Base-by-base conservation (phyloP, 2,329 filamentous ascomycete species). In the Raffaelea albimanens region DNA sequence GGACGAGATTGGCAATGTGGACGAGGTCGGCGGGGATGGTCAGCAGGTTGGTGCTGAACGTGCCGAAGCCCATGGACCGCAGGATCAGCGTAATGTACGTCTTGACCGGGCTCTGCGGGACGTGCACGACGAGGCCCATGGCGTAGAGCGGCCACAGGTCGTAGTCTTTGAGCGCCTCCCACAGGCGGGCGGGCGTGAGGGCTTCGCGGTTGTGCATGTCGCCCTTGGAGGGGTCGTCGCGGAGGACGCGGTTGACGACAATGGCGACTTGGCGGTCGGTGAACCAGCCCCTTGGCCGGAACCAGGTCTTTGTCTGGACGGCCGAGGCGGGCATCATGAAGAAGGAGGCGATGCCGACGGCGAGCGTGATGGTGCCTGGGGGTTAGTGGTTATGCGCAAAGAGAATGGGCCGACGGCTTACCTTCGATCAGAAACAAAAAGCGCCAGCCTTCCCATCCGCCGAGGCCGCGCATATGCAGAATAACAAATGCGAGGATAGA, bases 31-130 rank as follows among this genome's bases (percentile, higher is more conserved):
- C 42, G 8, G 48, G 48, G 13, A 85, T 83, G 2, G 73, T 71
- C 7, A 85, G 68, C 23, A 85, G 59, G 55, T 83, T 85, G 1
- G 78, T 70, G 14, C 76, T 62, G 57, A 85, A 80, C 3, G 74
- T 78, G 50, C 68, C 64, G 61, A 82, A 82, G 2, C 72, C 80
- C 0, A 83, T 63, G 2, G 66, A 63, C 38, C 71, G 70, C 4
- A 84, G 66, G 1, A 72, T 75, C 4, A 81, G 69, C 0, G 80
- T 78, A 10, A 84, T 67, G 51, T 82, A 83, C 8, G 67, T 66
- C 2, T 65, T 59, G 0, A 75, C 71, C 0, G 68, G 67, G 0
- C 59, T 57, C 36, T 64, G 66, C 0, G 80, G 80, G 18, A 79
- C 75, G 45, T 75, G 71, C 47, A 71, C 69, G 0, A 66, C 62